phyloP scores from a whole-genome alignment of 306 rosid species.

The Cucurbita pepo region DNA sequence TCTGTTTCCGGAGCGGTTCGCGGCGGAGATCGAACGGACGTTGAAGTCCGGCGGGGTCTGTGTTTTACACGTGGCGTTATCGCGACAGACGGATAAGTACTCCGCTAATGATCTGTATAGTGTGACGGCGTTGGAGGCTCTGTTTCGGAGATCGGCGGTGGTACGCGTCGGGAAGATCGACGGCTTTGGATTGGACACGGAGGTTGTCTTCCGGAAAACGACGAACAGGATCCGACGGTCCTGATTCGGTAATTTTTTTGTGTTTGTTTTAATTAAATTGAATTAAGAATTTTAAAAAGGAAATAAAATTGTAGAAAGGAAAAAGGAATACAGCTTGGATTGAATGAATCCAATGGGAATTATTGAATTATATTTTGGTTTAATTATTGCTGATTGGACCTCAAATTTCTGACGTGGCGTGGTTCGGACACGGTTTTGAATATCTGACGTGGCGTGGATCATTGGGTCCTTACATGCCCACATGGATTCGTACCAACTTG shows the following conservation, averaged over 20 bases:
- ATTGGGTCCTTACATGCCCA: no score
- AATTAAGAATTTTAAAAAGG: neutral
- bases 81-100: slow-evolving; percentile 55
- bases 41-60: slow-evolving; percentile 60
- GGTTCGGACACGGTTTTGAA: no score
- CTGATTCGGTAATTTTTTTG: neutral
- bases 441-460: no score
- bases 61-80: slow-evolving; percentile 57
- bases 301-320: neutral
- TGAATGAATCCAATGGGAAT: neutral
- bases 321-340: neutral
- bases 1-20: slow-evolving; percentile 58
- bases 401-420: no score
- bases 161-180: slow-evolving; percentile 46
- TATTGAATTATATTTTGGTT: neutral
- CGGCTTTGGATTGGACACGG: slow-evolving; percentile 83
- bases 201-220: slow-evolving; percentile 47
- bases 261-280: neutral
- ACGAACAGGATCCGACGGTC: slow-evolving; percentile 12
- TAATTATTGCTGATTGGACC: neutral
- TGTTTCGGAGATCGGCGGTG: slow-evolving; percentile 35
- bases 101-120: slow-evolving; percentile 84
- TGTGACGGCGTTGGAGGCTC: slow-evolving; percentile 32
- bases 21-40: slow-evolving; percentile 77
- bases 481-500: no score